Evolutionary conservation across 805 yeast species (phyloP).

Genomic region (Candida ulmi): DNA sequence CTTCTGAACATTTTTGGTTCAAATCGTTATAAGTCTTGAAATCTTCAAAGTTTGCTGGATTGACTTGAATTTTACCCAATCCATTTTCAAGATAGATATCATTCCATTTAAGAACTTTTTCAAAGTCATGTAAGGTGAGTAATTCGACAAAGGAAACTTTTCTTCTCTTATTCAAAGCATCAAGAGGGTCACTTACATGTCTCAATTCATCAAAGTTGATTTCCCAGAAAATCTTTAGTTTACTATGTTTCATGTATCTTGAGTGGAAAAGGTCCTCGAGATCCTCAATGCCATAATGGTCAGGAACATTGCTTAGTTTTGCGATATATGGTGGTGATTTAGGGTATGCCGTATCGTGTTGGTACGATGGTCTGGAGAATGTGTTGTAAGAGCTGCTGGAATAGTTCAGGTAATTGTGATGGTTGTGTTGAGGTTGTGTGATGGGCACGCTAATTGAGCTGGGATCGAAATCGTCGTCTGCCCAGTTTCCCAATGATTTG

Average conservation of each 20-base stretch:
- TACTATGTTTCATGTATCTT: conserved; percentile 50
- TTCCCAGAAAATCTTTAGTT: conserved; percentile 59
- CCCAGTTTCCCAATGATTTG: conserved; percentile 43
- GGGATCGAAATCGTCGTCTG: conserved; percentile 65
- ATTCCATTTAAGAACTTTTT: conserved; percentile 56
- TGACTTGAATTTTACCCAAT: conserved; percentile 26
- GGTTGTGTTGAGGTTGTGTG: conserved; percentile 10
- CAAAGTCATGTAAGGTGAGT: conserved; percentile 42
- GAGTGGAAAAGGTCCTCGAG: conserved; percentile 58
- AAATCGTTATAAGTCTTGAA: conserved; percentile 18
- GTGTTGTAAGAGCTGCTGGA: conserved; percentile 5
- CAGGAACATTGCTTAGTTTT: conserved; percentile 57
- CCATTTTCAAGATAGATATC: conserved; percentile 45
- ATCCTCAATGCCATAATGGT: conserved; percentile 43
- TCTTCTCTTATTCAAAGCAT: conserved; percentile 27
- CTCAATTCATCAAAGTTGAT: conserved; percentile 32
- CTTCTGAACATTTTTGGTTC: conserved; percentile 16
- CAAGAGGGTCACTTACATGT: conserved; percentile 12
- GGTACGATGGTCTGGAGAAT: neutral
- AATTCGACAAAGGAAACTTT: conserved; percentile 65
- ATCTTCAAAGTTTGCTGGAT: conserved; percentile 22
- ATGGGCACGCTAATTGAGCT: conserved; percentile 49
- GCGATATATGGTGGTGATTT: conserved; percentile 55
- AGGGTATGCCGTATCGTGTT: conserved; percentile 2
- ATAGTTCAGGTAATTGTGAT: conserved; percentile 5